Evolutionary conservation across 1,284 basidiomycete genomes (phyloP), one percentile per base, ranked within the genome.

Genomic region (Puccinia novopanici): DNA sequence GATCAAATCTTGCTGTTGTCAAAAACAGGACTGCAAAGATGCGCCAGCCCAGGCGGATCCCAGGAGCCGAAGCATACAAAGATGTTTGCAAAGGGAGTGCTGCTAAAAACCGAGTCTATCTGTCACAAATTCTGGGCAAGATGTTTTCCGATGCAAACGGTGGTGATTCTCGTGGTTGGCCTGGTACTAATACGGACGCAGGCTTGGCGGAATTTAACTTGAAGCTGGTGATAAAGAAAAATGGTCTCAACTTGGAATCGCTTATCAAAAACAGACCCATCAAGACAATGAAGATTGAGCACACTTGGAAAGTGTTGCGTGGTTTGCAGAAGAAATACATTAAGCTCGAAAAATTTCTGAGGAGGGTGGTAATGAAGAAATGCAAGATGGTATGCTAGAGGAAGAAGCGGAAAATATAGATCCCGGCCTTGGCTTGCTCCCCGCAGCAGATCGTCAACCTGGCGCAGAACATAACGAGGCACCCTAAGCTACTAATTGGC

Each of bases 141-240:
- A 57, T 57, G 55, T 57, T 57, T 22, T 30, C 55, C 9, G 27
- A 57, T 57, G 55, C 55, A 57, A 57, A 57, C 22, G 55, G 55
- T 9, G 55, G 55, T 57, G 19, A 57, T 57, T 57, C 55, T n/a
- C 27, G 55, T 57, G 55, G 55, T 30, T 57, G 19, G 55, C 55
- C 27, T 6, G 55, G 55, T 57, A 57, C 55, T 6, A 57, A 57
- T 6, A 57, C 55, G 6, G 55, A 57, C 27, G 22, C 55, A 57
- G 55, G 55, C 22, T 19, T 57, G 55, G 55, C 55, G 6, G 55
- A 22, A 57, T 57, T 57, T 30, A 22, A 22, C 6, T 57, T 57
- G 55, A 57, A n/a, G 55, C 55, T 57, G 6, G 22, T n/a, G 27
- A 57, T 57, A 8, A 57, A 57, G 27, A 57, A 57, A 30, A 57